Percentiles rank a stretch among this genome's conserved stretches.
These are phyloP conservation scores for Berkeleyomyces basicola DNA, from an alignment of 2,329 filamentous ascomycete species.

Conservation along the genomic window DNA sequence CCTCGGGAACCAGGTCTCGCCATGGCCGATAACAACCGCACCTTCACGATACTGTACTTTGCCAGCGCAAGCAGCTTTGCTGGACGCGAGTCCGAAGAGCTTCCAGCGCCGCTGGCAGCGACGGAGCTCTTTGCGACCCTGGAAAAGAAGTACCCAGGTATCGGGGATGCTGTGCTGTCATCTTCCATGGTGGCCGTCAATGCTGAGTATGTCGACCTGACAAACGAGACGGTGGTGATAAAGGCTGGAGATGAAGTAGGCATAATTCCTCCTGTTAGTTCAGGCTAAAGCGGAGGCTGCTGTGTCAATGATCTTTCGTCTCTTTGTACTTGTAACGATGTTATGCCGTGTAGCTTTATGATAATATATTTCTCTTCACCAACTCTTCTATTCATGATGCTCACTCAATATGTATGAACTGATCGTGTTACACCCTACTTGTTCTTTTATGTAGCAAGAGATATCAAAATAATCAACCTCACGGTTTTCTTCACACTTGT, in stretches of 20 bases:
- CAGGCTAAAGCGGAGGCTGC: slow-evolving; percentile 36
- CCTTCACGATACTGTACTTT: slow-evolving; percentile 68
- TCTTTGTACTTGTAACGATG: background rate
- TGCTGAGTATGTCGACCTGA: slow-evolving; percentile 60
- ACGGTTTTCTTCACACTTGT: too few species aligned
- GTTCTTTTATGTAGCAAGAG: too few species aligned
- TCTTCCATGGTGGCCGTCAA: slow-evolving; percentile 69
- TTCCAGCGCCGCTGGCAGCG: slow-evolving; percentile 50
- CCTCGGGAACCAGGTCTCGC: background rate
- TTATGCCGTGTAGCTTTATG: background rate
- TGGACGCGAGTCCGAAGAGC: slow-evolving; percentile 44
- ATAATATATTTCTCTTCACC: background rate
- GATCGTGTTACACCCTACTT: too few species aligned
- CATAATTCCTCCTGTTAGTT: slow-evolving; percentile 77
- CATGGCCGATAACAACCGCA: background rate
- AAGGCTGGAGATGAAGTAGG: slow-evolving; percentile 67
- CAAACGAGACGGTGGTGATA: slow-evolving; percentile 36
- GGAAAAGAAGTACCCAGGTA: slow-evolving; percentile 53
- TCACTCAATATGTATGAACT: too few species aligned
- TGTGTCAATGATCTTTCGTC: background rate
- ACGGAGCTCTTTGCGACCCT: slow-evolving; percentile 47
- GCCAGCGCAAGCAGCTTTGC: slow-evolving; percentile 58
- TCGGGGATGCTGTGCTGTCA: slow-evolving; percentile 48
- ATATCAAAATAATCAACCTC: too few species aligned
- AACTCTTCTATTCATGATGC: background rate